phyloP scores from a whole-genome alignment of 805 yeast species.

The Monosporozyma aerobia region DNA sequence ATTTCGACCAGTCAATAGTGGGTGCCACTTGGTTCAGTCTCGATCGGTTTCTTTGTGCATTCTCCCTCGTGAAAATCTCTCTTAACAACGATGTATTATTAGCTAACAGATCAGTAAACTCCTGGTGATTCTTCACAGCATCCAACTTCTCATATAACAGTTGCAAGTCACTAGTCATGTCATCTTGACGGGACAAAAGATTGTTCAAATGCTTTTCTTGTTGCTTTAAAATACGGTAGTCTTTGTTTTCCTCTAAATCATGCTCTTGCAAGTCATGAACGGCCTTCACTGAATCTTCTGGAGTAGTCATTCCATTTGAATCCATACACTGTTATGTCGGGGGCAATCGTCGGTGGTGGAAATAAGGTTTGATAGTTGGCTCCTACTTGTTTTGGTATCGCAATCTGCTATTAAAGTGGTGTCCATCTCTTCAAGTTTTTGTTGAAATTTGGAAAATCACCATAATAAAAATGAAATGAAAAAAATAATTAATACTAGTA shows the following conservation, averaged over 20 bases:
- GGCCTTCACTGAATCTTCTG: constrained; percentile 10
- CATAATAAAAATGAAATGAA: background rate
- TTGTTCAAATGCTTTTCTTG: constrained; percentile 17
- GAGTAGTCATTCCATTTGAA: constrained; percentile 10
- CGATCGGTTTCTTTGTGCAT: constrained; percentile 7
- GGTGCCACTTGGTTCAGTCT: background rate
- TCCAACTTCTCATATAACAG: constrained; percentile 22
- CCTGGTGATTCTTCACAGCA: constrained; percentile 25
- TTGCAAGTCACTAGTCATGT: constrained; percentile 17
- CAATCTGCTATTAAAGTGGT: background rate
- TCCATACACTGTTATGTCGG: background rate
- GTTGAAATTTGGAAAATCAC: background rate
- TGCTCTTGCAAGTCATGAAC: constrained; percentile 16
- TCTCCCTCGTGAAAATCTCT: constrained; percentile 26
- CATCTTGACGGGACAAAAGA: constrained; percentile 12
- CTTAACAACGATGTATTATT: constrained; percentile 18
- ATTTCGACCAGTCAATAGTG: constrained; percentile 20
- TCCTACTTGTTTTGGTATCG: background rate
- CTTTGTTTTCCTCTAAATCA: constrained; percentile 15
- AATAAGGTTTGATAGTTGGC: background rate
- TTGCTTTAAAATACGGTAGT: constrained; percentile 16
- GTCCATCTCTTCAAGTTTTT: background rate
- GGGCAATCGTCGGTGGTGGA: background rate
- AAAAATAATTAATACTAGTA: background rate
- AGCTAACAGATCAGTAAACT: constrained; percentile 22